Evolutionary conservation across 768 basidiomycete species (phyloP), one percentile per base, ranked within the genome.

Genomic region (Russula olivacea): DNA sequence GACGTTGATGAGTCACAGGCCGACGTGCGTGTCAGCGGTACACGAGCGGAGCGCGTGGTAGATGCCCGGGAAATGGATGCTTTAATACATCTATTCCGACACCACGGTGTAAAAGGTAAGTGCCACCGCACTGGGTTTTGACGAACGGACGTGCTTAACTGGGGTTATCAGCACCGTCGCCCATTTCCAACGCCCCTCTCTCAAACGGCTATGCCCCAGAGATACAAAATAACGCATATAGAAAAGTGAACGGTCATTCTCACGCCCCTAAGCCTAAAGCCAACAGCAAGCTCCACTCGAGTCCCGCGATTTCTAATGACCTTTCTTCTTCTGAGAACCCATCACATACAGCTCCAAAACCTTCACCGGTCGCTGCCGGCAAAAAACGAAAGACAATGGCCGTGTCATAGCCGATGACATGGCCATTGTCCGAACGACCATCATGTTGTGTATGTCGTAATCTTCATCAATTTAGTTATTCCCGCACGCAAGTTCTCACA

Each of bases 31-130:
- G 59, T 68, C 15, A 62, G 62, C 50, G 61, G 59, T 17, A 62
- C 65, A 43, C 70, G 70, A 43, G 77, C 75, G 43, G 66, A 73
- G 34, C 73, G 75, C 60, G 68, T 73, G 25, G 80, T 87, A 4
- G 75, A 76, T 47, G 73, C 78, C n/a, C 74, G 76, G 14, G 85
- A 92, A 72, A 80, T 92, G 69, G 72, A 77, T 8, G 72, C 76
- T 17, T 81, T 93, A 62, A 75, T 85, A 28, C 77, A 79, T 38
- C 74, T 93, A 28, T 94, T 94, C 78, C 82, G 76, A 66, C 69
- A 74, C 55, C 79, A 81, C 73, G 77, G 67, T 45, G 77, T 71
- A 71, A 74, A 72, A 77, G 81, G 75, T 74, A 23, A 38, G 75
- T 58, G 51, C 4, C 6, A 34, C 34, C 47, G 36, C n/a, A 49